Evolutionary conservation across 2,329 filamentous ascomycete genomes (phyloP), one percentile per base, ranked within the genome.

Genomic region (Remersonia thermophila): DNA sequence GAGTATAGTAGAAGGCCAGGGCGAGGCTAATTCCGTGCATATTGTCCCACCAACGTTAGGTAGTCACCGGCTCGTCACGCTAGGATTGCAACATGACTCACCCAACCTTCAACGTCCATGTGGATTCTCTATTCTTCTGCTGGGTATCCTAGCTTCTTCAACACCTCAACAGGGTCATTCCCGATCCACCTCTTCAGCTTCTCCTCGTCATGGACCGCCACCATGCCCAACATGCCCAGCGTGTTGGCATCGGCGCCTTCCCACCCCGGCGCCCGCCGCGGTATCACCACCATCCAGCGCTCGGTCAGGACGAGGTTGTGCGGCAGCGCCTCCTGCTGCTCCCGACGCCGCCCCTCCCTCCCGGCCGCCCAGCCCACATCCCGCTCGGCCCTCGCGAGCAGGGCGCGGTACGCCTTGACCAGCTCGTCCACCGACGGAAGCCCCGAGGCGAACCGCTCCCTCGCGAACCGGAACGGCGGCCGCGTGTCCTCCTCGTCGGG

Each of bases 221-320:
- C 47, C 34, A 58, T 56, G 0, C 67, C 67, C 33, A 69, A 35
- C 65, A 69, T 68, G 1, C 62, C 65, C 1, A 57, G 55, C 1
- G 64, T 55, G 43, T 69, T 68, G 1, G 60, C 61, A 28, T 57
- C 62, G 1, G 57, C 51, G 0, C 55, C 59, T 8, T 55, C 47
- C 12, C 58, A 51, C 0, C 50, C 54, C 0, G 51, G 57, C 3
- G 39, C 47, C 11, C 55, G 52, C 16, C 67, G 52, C 3, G 67
- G 66, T 16, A 69, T 56, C 2, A 69, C 59, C n/a, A 69, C 46
- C 15, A 71, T 57, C 53, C 61, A 61, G 16, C 58, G 52, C 18
- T 54, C 51, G 39, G 59, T 58, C 30, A 69, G 47, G 2, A 66
- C 45, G 10, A 69, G 51, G 40, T 68, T 69, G 44, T 71, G 67